phyloP scores from a whole-genome alignment of 306 rosid genomes.

The Acmispon strigosus region DNA sequence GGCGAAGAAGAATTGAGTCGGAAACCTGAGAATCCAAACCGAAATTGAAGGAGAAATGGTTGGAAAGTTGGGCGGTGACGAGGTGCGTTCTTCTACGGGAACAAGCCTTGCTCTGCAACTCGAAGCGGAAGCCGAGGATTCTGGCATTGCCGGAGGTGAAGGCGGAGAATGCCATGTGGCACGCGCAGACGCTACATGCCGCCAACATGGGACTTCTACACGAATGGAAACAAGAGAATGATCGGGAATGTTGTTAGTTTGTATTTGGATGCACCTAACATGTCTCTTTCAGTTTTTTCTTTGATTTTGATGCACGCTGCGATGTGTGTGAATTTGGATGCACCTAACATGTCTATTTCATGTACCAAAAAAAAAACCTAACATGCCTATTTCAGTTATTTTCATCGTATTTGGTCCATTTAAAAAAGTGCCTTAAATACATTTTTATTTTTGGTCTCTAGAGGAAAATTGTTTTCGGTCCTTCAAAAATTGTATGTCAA shows the following conservation, averaged over 20 bases:
- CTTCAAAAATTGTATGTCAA: too few relatives aligned
- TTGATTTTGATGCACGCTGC: neutral
- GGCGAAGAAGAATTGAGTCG: neutral
- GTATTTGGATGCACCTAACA: neutral
- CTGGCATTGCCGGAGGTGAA: constrained; percentile 30
- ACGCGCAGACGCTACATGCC: constrained; percentile 42
- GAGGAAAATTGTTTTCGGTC: too few relatives aligned
- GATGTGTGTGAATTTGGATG: too few relatives aligned
- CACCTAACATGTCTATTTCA: too few relatives aligned
- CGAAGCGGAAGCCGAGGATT: constrained; percentile 31
- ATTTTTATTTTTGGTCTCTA: too few relatives aligned
- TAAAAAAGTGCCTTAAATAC: too few relatives aligned
- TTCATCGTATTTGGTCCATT: too few relatives aligned
- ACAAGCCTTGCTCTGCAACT: constrained; percentile 25
- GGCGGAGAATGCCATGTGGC: constrained; percentile 50
- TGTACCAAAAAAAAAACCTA: too few relatives aligned
- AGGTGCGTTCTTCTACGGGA: constrained; percentile 10
- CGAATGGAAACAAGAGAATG: neutral
- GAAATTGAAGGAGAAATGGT: constrained; percentile 36
- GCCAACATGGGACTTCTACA: constrained; percentile 28
- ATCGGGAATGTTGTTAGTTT: neutral
- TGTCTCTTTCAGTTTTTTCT: neutral
- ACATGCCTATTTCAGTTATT: too few relatives aligned
- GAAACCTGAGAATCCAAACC: constrained; percentile 66
- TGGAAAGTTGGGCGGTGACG: constrained; percentile 61